Conservation (phyloP, 2,329 filamentous ascomycete genomes). For the Akanthomyces lecanii region DNA sequence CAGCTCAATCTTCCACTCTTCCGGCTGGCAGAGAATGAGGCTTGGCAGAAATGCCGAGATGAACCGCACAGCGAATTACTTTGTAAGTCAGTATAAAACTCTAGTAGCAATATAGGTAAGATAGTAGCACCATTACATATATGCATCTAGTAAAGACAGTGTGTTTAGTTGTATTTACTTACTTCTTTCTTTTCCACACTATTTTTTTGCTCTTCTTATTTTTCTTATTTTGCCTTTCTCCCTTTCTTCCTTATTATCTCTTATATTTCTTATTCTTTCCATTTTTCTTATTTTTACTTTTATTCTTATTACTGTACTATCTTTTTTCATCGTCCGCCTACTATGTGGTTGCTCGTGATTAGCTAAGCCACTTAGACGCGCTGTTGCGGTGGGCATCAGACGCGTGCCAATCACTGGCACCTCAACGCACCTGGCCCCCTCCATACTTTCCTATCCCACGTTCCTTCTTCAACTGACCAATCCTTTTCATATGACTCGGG, state of each 20-base stretch:
- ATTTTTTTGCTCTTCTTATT: too few species aligned
- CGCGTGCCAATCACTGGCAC: neutral
- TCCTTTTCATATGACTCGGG: slow-evolving; percentile 30
- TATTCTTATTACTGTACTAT: too few species aligned
- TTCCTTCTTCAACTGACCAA: neutral
- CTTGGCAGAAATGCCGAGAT: slow-evolving; percentile 60
- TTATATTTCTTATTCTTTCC: too few species aligned
- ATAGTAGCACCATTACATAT: too few species aligned
- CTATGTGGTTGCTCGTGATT: neutral
- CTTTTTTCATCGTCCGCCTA: too few species aligned
- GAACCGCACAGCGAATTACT: slow-evolving; percentile 78
- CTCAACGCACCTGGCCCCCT: neutral
- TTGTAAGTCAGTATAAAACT: slow-evolving; percentile 36
- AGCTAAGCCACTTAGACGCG: slow-evolving; percentile 4
- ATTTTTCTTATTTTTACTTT: too few species aligned
- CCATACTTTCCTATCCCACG: neutral
- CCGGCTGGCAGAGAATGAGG: slow-evolving; percentile 71
- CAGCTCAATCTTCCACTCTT: slow-evolving; percentile 93
- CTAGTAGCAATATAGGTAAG: too few species aligned
- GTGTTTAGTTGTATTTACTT: too few species aligned
- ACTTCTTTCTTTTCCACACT: too few species aligned
- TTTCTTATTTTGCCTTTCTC: too few species aligned
- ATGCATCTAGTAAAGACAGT: too few species aligned
- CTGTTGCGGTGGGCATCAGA: neutral
- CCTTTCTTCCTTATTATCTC: too few species aligned